phyloP scores from a whole-genome alignment of 164 flowering plant species.

The Berberis thunbergii region DNA sequence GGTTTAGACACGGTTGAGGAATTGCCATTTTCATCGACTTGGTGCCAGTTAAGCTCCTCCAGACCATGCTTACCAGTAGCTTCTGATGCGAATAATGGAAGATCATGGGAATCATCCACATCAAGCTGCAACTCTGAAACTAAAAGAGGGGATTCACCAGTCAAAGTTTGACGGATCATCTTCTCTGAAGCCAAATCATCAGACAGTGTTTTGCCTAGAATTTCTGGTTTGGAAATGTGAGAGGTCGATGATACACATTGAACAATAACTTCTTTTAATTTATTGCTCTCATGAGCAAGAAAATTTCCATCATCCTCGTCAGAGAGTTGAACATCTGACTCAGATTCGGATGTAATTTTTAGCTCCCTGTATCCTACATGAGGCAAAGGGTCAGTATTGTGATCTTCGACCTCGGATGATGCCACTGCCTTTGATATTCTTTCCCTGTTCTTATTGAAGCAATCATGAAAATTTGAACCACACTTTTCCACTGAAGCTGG shows the following conservation, averaged over 20 bases:
- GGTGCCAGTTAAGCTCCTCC: constrained; percentile 39
- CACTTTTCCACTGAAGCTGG: constrained; percentile 22
- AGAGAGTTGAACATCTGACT: constrained; percentile 49
- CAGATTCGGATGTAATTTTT: constrained; percentile 53
- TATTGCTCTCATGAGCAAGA: constrained; percentile 9
- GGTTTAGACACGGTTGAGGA: constrained; percentile 20
- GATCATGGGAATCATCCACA: constrained; percentile 13
- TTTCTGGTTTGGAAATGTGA: constrained; percentile 1
- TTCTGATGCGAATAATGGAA: constrained; percentile 15
- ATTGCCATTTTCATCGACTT: constrained; percentile 18
- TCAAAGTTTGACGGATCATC: constrained; percentile 12
- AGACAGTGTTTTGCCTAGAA: constrained; percentile 7
- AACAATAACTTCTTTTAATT: constrained; percentile 9
- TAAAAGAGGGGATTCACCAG: constrained; percentile 17
- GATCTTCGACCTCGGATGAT: constrained; percentile 11
- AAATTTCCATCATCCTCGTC: constrained; percentile 37
- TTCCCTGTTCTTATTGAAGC: constrained; percentile 34
- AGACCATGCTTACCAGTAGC: constrained; percentile 17
- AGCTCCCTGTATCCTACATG: constrained; percentile 53
- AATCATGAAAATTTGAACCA: constrained; percentile 19
- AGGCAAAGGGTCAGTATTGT: constrained; percentile 27
- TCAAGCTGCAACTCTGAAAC: constrained; percentile 20
- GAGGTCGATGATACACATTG: constrained; percentile 6
- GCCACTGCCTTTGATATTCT: constrained; percentile 17
- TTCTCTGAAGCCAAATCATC: constrained; percentile 13